Evolutionary conservation across 768 basidiomycete genomes (phyloP), one percentile per base, ranked within the genome.

Genomic region (Agaricus bisporus): DNA sequence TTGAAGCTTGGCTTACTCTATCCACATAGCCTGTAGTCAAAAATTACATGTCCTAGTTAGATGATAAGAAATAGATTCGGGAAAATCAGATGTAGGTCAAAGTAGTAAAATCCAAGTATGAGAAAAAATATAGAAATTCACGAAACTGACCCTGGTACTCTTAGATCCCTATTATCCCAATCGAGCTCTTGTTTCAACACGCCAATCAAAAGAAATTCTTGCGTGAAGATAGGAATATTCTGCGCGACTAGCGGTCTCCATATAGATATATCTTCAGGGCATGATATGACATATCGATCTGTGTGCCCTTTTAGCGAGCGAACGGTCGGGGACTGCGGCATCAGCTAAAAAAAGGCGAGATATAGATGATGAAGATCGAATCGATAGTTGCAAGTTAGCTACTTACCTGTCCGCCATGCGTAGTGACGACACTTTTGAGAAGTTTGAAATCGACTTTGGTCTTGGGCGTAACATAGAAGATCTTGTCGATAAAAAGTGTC

Each of bases 401-500:
- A 56, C 66, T 74, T 18, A 91, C 88, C 69, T 81, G 77, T 0
- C 90, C 92, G 3, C 91, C 90, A 57, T 80, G 78, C 0, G 85
- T 81, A 5, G 70, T 67, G 4, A 93, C 73, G 5, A 95, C 82
- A 44, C 80, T 81, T 70, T 81, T 85, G 51, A 94, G 67, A 35
- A 89, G 63, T 59, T 80, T 80, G 41, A 66, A 62, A 45, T 85
- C 82, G 1, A 85, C 71, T 0, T 73, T 63, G 0, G 91, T 82
- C 56, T 77, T 82, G 0, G 78, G 74, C 0, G 90, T 93, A 47
- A 91, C 67, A 59, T 91, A 93, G 68, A 95, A 91, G 0, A 74
- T 80, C 66, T 78, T 79, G 15, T 79, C 79, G 2, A 73, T 70
- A 54, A 95, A 81, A 0, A 93, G 63, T 54, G 75, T 80, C 7